phyloP scores from a whole-genome alignment of 148 eudicot genomes.

The Vaccinium myrtillus region DNA sequence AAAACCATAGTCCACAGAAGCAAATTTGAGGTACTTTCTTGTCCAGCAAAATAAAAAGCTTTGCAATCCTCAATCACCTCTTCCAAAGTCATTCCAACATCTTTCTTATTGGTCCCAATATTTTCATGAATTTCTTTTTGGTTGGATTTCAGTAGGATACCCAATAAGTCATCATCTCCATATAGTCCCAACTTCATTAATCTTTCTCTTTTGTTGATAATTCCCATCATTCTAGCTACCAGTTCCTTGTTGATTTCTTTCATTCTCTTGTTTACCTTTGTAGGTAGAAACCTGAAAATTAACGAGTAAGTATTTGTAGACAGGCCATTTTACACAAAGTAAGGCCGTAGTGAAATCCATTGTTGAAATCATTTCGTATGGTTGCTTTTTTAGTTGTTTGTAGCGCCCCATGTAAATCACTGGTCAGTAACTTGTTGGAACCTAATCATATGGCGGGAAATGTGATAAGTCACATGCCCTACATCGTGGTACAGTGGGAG shows the following conservation, averaged over 20 bases:
- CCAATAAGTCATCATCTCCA: constrained; percentile 23
- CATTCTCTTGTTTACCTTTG: constrained; percentile 34
- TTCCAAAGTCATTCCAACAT: constrained; percentile 23
- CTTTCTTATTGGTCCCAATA: constrained; percentile 10
- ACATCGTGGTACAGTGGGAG: no score
- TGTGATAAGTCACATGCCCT: no score
- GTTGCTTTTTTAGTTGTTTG: no score
- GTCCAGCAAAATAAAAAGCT: constrained; percentile 28
- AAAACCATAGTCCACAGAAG: constrained; percentile 29
- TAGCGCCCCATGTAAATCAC: no score
- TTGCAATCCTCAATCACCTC: constrained; percentile 36
- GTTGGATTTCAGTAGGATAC: constrained; percentile 29
- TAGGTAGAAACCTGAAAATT: constrained; percentile 33
- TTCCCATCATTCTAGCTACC: constrained; percentile 11
- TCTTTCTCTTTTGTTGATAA: constrained; percentile 22
- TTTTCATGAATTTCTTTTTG: constrained; percentile 20
- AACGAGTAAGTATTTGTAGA: background rate
- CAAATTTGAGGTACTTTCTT: constrained; percentile 26
- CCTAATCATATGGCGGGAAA: no score
- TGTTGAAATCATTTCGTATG: no score
- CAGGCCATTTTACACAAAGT: no score
- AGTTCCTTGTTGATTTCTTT: constrained; percentile 26
- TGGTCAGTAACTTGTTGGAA: no score
- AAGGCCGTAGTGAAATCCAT: no score
- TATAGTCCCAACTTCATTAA: constrained; percentile 7